Evolutionary conservation across 768 basidiomycete genomes (phyloP).

Genomic region (Boletus pseudo-olivaceus): DNA sequence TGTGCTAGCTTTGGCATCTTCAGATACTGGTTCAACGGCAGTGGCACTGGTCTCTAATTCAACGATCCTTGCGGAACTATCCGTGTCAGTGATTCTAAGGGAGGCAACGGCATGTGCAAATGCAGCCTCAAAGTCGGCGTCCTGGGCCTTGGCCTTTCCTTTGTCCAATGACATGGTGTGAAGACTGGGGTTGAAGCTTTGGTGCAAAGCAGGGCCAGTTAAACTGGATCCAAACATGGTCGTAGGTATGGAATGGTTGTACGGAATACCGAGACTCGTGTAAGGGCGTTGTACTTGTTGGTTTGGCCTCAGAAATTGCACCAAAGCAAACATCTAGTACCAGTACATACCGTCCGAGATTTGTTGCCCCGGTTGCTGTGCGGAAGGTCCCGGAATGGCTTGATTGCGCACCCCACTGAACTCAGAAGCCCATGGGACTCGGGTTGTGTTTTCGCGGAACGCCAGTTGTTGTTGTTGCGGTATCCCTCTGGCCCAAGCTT

Average conservation of each 20-base stretch:
- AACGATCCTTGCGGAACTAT: conserved; percentile 46
- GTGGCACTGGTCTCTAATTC: conserved; percentile 47
- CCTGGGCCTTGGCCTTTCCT: conserved; percentile 77
- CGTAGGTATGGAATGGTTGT: conserved; percentile 34
- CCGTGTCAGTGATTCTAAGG: conserved; percentile 38
- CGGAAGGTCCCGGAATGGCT: conserved; percentile 22
- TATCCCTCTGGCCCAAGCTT: conserved; percentile 54
- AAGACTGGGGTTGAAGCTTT: conserved; percentile 25
- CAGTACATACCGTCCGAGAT: conserved; percentile 22
- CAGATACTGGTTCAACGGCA: conserved; percentile 40
- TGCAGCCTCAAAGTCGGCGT: conserved; percentile 82
- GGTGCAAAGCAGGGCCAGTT: conserved; percentile 34
- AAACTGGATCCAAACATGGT: conserved; percentile 33
- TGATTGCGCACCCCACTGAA: conserved; percentile 38
- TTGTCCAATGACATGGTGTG: conserved; percentile 34
- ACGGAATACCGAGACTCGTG: conserved; percentile 34
- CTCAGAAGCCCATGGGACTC: conserved; percentile 55
- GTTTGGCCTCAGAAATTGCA: conserved; percentile 3
- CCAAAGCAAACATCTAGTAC: neutral
- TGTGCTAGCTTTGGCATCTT: conserved; percentile 23
- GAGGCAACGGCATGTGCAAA: conserved; percentile 67
- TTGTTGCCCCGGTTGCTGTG: conserved; percentile 32
- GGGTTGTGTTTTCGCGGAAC: conserved; percentile 34
- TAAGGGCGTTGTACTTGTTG: conserved; percentile 36
- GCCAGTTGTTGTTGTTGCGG: conserved; percentile 39